phyloP scores from a whole-genome alignment of 73 alveolate species.

The Paramecium sexaurelia region DNA sequence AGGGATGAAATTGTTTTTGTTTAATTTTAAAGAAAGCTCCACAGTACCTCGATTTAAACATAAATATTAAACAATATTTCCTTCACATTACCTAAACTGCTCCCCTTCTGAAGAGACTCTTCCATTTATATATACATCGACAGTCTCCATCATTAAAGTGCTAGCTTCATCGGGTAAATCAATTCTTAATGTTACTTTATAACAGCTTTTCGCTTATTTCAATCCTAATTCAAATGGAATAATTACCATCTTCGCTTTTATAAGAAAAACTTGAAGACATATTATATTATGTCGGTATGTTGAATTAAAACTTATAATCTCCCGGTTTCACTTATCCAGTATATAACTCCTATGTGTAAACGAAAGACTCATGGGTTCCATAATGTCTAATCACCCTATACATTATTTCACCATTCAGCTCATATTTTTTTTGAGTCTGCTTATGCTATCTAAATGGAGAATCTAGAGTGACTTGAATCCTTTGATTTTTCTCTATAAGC shows the following conservation, averaged over 20 bases:
- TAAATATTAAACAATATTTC: constrained; percentile 26
- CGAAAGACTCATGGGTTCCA: constrained; percentile 5
- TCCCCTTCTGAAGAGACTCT: background rate
- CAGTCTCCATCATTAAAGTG: background rate
- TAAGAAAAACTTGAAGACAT: constrained; percentile 1
- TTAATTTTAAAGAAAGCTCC: background rate
- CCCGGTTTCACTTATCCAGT: constrained; percentile 18
- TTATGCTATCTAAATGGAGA: background rate
- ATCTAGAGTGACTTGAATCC: background rate
- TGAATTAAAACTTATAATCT: constrained; percentile 30
- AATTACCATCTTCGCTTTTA: constrained; percentile 43
- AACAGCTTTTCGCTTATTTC: background rate
- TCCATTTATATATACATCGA: constrained; percentile 26
- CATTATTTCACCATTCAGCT: background rate
- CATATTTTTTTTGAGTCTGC: constrained; percentile 35
- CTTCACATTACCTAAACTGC: constrained; percentile 15
- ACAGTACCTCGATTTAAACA: constrained; percentile 55
- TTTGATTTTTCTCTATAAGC: background rate
- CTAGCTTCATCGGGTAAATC: constrained; percentile 17
- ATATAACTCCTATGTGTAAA: background rate
- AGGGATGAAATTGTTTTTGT: constrained; percentile 37
- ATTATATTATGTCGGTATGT: background rate
- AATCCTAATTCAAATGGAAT: background rate
- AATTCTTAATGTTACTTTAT: background rate
- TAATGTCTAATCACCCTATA: constrained; percentile 35